These are phyloP conservation scores for Petrea volubilis DNA, from an alignment of 257 asterid genomes.

Conservation along the genomic window DNA sequence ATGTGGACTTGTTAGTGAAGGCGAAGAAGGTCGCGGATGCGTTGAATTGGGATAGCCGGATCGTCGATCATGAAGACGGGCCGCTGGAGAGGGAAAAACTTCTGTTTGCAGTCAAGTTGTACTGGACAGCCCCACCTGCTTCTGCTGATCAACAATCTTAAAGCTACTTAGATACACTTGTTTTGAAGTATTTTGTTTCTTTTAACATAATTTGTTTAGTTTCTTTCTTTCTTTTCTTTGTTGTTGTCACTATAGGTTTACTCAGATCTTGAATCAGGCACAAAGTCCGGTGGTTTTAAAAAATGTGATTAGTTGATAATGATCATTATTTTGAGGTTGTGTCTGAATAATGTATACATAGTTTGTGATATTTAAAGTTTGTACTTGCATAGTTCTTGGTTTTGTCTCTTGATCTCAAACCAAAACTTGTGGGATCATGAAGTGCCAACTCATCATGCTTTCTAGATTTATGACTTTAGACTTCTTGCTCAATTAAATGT, in stretches of 20 bases:
- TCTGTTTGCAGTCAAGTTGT: constrained; percentile 69
- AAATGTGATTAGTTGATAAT: too few relatives aligned
- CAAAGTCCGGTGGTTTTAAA: too few relatives aligned
- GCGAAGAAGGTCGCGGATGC: constrained; percentile 72
- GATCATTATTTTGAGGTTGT: too few relatives aligned
- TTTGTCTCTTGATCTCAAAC: background rate
- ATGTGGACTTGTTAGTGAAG: constrained; percentile 62
- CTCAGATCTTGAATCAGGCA: too few relatives aligned
- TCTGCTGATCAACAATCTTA: constrained; percentile 20
- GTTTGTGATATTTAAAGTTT: too few relatives aligned
- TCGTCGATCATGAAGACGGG: constrained; percentile 88
- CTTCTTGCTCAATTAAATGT: too few relatives aligned
- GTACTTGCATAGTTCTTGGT: too few relatives aligned
- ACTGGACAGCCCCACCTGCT: constrained; percentile 85
- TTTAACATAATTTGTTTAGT: background rate
- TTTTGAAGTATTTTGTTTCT: background rate
- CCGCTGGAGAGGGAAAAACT: constrained; percentile 79
- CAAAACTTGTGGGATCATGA: background rate
- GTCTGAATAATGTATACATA: background rate
- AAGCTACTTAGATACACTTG: background rate
- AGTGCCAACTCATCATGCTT: background rate
- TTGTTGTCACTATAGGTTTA: background rate
- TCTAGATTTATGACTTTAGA: too few relatives aligned
- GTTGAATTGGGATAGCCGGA: constrained; percentile 74
- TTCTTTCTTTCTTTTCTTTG: background rate